Evolutionary conservation across 2,329 filamentous ascomycete species (phyloP).

Genomic region (Colletotrichum brevisporum): DNA sequence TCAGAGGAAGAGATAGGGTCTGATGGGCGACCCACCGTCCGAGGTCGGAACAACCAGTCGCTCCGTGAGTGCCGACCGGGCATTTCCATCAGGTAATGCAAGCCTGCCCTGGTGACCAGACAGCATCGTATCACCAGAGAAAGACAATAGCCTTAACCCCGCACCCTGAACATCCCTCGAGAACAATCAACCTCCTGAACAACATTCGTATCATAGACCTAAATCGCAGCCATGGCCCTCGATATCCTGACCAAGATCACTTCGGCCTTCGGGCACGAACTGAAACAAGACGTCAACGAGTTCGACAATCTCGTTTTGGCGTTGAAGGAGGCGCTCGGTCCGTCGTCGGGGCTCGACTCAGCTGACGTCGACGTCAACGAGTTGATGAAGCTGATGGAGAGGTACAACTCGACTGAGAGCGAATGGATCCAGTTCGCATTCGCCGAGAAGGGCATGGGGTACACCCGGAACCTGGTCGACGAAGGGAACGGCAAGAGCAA

Average conservation of each 20-base stretch:
- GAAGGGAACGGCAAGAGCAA: slow-evolving; percentile 88
- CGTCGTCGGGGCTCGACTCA: slow-evolving; percentile 85
- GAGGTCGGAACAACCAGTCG: slow-evolving; percentile 40
- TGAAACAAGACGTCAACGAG: slow-evolving; percentile 50
- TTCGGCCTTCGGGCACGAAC: slow-evolving; percentile 40
- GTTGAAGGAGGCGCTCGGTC: slow-evolving; percentile 82
- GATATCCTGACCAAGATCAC: slow-evolving; percentile 48
- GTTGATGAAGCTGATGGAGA: slow-evolving; percentile 79
- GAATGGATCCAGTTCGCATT: slow-evolving; percentile 85
- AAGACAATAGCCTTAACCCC: slow-evolving; percentile 30
- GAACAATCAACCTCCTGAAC: slow-evolving; percentile 27
- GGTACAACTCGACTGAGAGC: slow-evolving; percentile 76
- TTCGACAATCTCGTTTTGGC: slow-evolving; percentile 81
- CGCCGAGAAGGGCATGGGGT: slow-evolving; percentile 77
- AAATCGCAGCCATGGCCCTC: slow-evolving; percentile 51
- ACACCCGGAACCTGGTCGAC: slow-evolving; percentile 91
- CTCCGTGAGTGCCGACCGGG: slow-evolving; percentile 34
- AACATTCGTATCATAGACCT: slow-evolving; percentile 14
- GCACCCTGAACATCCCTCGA: slow-evolving; percentile 26
- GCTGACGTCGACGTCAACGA: slow-evolving; percentile 83
- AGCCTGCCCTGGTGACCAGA: slow-evolving; percentile 32
- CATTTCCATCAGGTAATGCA: slow-evolving; percentile 30
- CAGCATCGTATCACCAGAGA: slow-evolving; percentile 29
- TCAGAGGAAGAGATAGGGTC: slow-evolving; percentile 16
- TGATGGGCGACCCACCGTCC: slow-evolving; percentile 34